Conservation (phyloP, 2,329 filamentous ascomycete species). For the Pseudogymnoascus sp. region DNA sequence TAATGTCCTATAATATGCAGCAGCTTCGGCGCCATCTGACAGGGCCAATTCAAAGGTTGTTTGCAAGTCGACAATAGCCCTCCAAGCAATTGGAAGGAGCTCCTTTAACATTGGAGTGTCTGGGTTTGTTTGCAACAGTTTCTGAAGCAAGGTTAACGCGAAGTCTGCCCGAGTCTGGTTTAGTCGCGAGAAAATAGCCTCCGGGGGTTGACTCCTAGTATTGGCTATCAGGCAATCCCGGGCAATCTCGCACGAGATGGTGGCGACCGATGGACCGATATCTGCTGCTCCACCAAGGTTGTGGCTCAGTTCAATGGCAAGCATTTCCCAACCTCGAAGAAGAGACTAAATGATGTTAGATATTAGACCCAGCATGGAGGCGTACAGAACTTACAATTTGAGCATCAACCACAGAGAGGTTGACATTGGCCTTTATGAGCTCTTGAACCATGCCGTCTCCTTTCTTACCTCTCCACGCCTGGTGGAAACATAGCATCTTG, state of each 20-base stretch:
- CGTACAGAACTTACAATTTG: slow-evolving; percentile 59
- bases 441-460: slow-evolving; percentile 73
- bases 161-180: slow-evolving; percentile 72
- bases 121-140: slow-evolving; percentile 55
- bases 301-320: slow-evolving; percentile 75
- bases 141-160: slow-evolving; percentile 73
- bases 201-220: slow-evolving; percentile 61
- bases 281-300: slow-evolving; percentile 39
- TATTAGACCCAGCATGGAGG: background rate
- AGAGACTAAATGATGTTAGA: slow-evolving; percentile 51
- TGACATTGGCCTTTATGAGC: slow-evolving; percentile 79
- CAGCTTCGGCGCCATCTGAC: slow-evolving; percentile 41
- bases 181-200: slow-evolving; percentile 74
- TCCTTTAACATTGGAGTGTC: slow-evolving; percentile 42
- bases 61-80: slow-evolving; percentile 46
- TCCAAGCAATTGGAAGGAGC: slow-evolving; percentile 53
- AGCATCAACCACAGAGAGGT: slow-evolving; percentile 85
- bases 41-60: slow-evolving; percentile 54
- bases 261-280: slow-evolving; percentile 44
- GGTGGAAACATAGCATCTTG: slow-evolving; percentile 68
- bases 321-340: slow-evolving; percentile 81
- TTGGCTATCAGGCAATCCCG: slow-evolving; percentile 75
- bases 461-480: slow-evolving; percentile 64
- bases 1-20: slow-evolving; percentile 71
- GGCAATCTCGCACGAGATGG: slow-evolving; percentile 46